Evolutionary conservation across 1,284 basidiomycete genomes (phyloP), one percentile per base, ranked within the genome.

Genomic region (Ganoderma resinaceum): DNA sequence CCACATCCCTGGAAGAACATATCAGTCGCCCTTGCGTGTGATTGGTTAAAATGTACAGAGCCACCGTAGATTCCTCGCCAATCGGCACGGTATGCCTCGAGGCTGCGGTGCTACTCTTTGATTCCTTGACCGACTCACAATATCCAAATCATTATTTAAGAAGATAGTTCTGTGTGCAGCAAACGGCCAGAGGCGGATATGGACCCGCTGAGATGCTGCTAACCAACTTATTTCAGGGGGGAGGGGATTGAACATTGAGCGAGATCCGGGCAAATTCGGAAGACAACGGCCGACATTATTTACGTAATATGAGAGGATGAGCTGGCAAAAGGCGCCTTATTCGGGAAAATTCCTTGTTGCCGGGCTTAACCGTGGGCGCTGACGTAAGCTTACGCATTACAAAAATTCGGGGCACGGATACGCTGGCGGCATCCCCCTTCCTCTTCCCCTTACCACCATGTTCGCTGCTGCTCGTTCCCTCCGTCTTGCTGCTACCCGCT

Each of bases 381-480:
- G 73, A 76, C 57, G 62, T 76, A 75, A 76, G 71, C 71, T 68
- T 71, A 71, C 69, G 72, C 58, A 65, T 68, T 65, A 67, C 66
- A 72, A 75, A 76, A 73, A 68, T 73, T 75, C 68, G 66, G 66
- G 69, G 57, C 33, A 16, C 63, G 66, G 69, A 59, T 67, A 70
- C 65, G 69, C 70, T 71, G 78, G 67, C 79, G 75, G 66, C 72
- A 71, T 73, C 71, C 70, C 46, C 58, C 69, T 73, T 75, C 72
- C 75, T 76, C 79, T 78, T 80, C 78, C 79, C 78, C 79, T 83
- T 85, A 81, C 82, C 82, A 89, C 87, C 87, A 83, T 84, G 83
- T 89, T 91, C 82, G 77, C 89, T 78, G 85, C 83, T 82, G 86
- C 86, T 79, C 87, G 89, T 82, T 88, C 87, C 73, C 76, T 88